Evolutionary conservation across 2,329 filamentous ascomycete species (phyloP), one percentile per base, ranked within the genome.

Genomic region (Colletotrichum graminicola): DNA sequence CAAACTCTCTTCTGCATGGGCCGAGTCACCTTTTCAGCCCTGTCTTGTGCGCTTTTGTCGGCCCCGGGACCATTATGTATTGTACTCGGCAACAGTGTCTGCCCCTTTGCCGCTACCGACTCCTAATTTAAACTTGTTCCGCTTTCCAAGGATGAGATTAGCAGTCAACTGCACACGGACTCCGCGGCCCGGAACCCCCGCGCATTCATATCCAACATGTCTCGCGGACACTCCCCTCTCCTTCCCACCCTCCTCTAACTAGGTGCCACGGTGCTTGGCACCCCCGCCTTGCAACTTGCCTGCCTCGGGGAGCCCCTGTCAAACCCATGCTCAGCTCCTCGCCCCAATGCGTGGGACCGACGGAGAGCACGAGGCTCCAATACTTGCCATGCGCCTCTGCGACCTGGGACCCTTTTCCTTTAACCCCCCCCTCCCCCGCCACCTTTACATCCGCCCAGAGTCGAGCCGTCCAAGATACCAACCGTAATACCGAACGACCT

Each of bases 281-380:
- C 14, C 7, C 43, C 7, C 43, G 59, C 68, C 68, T 63, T 62
- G 54, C 65, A 14, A 63, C 36, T 14, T 23, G 54, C 32, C 21
- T 63, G 52, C 65, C 65, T 59, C 68, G 68, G 23, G 34, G 51
- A 61, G 10, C 67, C 66, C 67, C 51, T 62, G 56, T 67, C 43
- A 65, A 36, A 23, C 43, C 65, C 68, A 68, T 36, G 52, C 62
- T 63, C 68, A 63, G 59, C 59, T 52, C 64, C 52, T 68, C 59
- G 65, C 64, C 68, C 57, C 36, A 63, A 63, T 32, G 16, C 34
- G 23, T 36, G 10, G 36, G 36, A 62, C 64, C 57, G 59, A 18
- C 39, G 39, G 39, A 63, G 59, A 52, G 52, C n/a, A 32, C 57
- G 64, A 57, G 49, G 52, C 56, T 26, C 47, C 11, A 14, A 6